Conservation (phyloP, 2,329 filamentous ascomycete genomes). For the Nemania bipapillata region DNA sequence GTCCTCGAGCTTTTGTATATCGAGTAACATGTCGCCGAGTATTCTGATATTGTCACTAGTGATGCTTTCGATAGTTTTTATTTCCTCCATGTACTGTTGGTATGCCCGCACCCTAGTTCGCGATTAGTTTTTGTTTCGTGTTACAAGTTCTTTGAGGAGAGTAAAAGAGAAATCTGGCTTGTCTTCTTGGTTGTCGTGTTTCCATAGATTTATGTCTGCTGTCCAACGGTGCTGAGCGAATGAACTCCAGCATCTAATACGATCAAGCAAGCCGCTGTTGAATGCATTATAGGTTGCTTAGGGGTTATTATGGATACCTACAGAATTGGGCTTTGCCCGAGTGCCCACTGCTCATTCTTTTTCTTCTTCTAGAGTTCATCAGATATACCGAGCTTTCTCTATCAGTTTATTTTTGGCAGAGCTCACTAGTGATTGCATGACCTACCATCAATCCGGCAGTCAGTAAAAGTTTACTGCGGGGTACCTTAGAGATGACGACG, state of each 20-base stretch:
- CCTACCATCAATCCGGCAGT: background rate
- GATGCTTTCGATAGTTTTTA: constrained; percentile 18
- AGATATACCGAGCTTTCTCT: background rate
- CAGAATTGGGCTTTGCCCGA: constrained; percentile 22
- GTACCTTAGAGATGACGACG: background rate
- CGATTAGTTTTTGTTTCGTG: background rate
- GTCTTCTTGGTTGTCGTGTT: no score
- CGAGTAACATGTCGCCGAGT: constrained; percentile 8
- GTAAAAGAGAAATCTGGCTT: background rate
- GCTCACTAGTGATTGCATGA: constrained; percentile 21
- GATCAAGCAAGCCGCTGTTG: background rate
- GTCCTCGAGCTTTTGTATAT: constrained; percentile 16
- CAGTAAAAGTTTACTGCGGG: background rate
- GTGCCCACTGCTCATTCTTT: constrained; percentile 16
- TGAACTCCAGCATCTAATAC: background rate
- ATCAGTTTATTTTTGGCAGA: background rate
- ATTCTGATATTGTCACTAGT: constrained; percentile 15
- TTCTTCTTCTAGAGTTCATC: constrained; percentile 16
- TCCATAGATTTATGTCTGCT: no score
- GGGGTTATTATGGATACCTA: background rate
- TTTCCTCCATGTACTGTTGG: constrained; percentile 24
- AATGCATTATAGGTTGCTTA: background rate
- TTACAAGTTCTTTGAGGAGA: background rate
- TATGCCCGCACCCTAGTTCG: constrained; percentile 10
- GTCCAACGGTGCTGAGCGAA: background rate